Base-by-base conservation (phyloP, 1,284 basidiomycete species). In the Ceratobasidium sp. region DNA sequence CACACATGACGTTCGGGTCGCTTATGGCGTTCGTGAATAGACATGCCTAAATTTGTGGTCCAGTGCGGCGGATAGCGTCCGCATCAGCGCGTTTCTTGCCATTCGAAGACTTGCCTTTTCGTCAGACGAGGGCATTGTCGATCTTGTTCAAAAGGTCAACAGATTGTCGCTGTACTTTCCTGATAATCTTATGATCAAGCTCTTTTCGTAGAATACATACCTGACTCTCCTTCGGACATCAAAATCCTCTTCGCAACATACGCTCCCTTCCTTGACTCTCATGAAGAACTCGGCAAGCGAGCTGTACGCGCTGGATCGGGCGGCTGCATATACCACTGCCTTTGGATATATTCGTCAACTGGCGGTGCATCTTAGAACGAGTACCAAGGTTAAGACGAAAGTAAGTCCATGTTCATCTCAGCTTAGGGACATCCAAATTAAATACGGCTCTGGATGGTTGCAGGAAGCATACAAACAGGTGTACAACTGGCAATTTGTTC, bases 231-330 rank as follows among this genome's bases (percentile, higher is more conserved):
- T 98, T 61, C 89, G 93, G 23, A 90, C 90, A 9, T 90, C 89
- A 72, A 94, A 94, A 79, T 88, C 89, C 21, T 97, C 95, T 3
- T 93, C 86, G 64, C 85, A 89, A 1, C 91, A 97, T 82, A 96
- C 92, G 1, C 85, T 99, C 14, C 95, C 96, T n/a, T 89, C 91
- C 3, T 92, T 99, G 81, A 97, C 94, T 78, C 83, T 99, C 50
- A 97, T 98, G 94, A 99, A 99, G 82, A 98, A 99, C 81, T 93
- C 95, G 1, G 96, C 96, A 0, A 92, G 92, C 0, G 96, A 97
- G 80, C 85, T 99, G 1, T 99, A 93, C 83, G 91, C 90, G 76
- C 82, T 96, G 61, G 85, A 92, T 76, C 90, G 89, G 74, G 84
- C 86, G 10, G 81, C 85, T 2, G 87, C 93, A 14, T 99, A 99